A percentile compares a stretch with the other conserved stretches of the same genome.
phyloP scores from a whole-genome alignment of 2,329 filamentous ascomycete genomes.

The Mollisia scopiformis region DNA sequence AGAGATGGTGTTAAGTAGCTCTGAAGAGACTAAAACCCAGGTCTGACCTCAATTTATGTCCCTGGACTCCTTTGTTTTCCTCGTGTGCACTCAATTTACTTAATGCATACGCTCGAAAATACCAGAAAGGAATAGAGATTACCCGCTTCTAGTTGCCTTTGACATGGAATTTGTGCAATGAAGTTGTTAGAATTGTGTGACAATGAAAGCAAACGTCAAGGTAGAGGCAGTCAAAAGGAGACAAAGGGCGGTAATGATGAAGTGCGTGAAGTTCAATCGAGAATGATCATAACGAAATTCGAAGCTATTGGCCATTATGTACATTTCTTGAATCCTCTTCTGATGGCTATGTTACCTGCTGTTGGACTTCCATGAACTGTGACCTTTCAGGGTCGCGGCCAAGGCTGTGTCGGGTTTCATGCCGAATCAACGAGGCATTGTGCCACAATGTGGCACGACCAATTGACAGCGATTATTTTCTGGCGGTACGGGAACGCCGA shows the following conservation, averaged over 20 bases:
- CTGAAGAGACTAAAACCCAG: not conserved
- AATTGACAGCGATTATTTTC: too few species aligned
- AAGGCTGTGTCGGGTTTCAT: constrained; percentile 10
- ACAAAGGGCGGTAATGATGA: too few species aligned
- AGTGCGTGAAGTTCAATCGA: constrained; percentile 2
- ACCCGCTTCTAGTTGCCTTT: too few species aligned
- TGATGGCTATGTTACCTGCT: constrained; percentile 12
- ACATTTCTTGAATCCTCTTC: not conserved
- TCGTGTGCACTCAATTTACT: too few species aligned
- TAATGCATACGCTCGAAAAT: too few species aligned
- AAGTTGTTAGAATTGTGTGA: too few species aligned
- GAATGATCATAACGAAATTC: not conserved
- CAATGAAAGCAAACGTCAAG: too few species aligned
- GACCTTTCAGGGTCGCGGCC: constrained; percentile 1
- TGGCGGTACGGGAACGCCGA: not conserved
- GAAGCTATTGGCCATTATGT: not conserved
- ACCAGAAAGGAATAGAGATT: too few species aligned
- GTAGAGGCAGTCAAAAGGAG: too few species aligned
- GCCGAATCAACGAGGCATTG: constrained; percentile 5
- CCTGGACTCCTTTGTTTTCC: too few species aligned
- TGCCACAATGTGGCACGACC: not conserved
- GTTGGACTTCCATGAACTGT: constrained; percentile 9
- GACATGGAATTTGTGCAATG: too few species aligned
- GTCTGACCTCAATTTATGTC: too few species aligned
- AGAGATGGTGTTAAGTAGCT: constrained; percentile 1